Evolutionary conservation across 2,329 filamentous ascomycete genomes (phyloP), one percentile per base, ranked within the genome.

Genomic region (Fusarium udum): DNA sequence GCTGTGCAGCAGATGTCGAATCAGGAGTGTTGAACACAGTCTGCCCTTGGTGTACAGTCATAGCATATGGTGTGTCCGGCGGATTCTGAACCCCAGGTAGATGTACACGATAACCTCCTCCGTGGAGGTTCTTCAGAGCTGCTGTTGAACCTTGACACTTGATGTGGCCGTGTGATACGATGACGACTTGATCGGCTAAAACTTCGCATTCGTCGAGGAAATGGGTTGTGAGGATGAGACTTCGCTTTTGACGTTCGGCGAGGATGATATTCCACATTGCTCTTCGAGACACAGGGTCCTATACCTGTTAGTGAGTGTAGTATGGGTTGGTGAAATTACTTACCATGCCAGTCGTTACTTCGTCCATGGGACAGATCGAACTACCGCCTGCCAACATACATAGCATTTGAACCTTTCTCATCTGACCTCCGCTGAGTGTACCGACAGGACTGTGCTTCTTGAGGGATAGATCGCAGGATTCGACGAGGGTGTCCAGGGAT

Each of bases 261-360:
- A 96, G 85, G 18, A 97, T 84, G 67, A 97, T 97, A 74, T 96
- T 93, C 94, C 94, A 97, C 37, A 97, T 93, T 82, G 95, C 96
- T 28, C 93, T 85, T 61, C 94, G 86, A 28, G 92, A 93, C 1
- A 97, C 84, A 0, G 94, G 94, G 78, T 97, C 94, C n/a, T 97
- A 85, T 16, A 93, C 93, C 57, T 16, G 3, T 60, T 14, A 60
- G 28, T 6, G 18, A 9, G 7, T 55, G 26, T 4, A 18, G 2
- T 1, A 2, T 15, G 9, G 6, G 14, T 16, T 13, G 8, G 1
- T 6, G 2, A 8, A 3, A 3, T 12, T 15, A n/a, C 60, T 34
- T 24, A 48, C 60, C 60, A 63, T 63, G 2, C 60, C 60, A 3
- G 91, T 93, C 8, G 91, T 93, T 12, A 95, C 93, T 80, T 69